Percentiles rank a stretch among this genome's conserved stretches.
These are phyloP conservation scores for Saccharomycodes ludwigii DNA, from an alignment of 805 yeast genomes.

Conservation along the genomic window DNA sequence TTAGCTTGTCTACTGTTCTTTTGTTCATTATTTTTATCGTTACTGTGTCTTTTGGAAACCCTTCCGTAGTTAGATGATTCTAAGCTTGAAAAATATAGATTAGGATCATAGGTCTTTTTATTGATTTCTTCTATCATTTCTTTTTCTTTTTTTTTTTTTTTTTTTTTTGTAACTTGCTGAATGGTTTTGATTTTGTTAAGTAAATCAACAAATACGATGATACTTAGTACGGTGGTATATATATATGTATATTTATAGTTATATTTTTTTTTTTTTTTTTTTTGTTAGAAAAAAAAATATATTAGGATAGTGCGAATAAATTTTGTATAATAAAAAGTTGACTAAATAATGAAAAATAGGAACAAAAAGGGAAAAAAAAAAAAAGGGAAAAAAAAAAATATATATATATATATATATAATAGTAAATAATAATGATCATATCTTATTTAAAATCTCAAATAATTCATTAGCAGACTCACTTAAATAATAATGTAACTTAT, in stretches of 20 bases:
- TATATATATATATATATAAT: no score
- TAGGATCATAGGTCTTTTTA: conserved; percentile 20
- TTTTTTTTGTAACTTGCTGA: background rate
- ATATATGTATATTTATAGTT: background rate
- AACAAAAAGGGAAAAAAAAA: no score
- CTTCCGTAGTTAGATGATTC: conserved; percentile 11
- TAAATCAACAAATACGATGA: background rate
- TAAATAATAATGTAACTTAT: conserved; percentile 51
- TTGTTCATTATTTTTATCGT: conserved; percentile 8
- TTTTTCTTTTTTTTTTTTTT: background rate
- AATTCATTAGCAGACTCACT: conserved; percentile 73
- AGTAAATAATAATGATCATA: no score
- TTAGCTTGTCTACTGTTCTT: conserved; percentile 16
- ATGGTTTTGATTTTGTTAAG: no score
- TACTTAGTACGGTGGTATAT: background rate
- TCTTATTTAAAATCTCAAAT: conserved; percentile 40
- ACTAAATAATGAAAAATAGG: no score
- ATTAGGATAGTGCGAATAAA: no score
- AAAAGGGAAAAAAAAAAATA: no score
- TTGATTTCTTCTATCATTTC: conserved; percentile 23
- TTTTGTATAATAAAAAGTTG: no score
- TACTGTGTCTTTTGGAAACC: conserved; percentile 10
- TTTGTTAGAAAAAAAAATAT: no score
- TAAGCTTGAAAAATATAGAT: conserved; percentile 19
- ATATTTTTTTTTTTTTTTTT: background rate